Evolutionary conservation across 2,329 filamentous ascomycete genomes (phyloP).

Genomic region (Fusarium duplospermum): DNA sequence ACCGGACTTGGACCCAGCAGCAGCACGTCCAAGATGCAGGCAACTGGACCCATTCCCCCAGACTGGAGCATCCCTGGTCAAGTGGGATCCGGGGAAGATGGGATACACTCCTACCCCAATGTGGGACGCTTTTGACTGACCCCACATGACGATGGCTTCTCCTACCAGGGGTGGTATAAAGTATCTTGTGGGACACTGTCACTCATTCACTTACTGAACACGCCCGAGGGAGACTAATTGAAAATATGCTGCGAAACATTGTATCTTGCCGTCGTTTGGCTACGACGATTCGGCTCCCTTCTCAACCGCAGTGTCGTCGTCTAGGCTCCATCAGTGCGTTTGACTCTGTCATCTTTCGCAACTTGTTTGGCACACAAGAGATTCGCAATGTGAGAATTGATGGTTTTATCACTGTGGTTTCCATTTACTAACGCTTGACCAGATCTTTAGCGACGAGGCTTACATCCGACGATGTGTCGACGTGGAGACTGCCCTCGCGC

Average conservation of each 20-base stretch:
- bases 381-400: slow-evolving; percentile 54
- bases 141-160: slow-evolving; percentile 3
- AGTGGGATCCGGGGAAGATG: background rate
- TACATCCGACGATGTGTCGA: slow-evolving; percentile 62
- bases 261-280: background rate
- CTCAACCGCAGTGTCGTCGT: background rate
- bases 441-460: slow-evolving; percentile 58
- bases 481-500: slow-evolving; percentile 63
- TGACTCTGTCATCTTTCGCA: slow-evolving; percentile 63
- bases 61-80: background rate
- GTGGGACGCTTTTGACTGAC: background rate
- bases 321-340: slow-evolving; percentile 42
- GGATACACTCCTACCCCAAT: background rate
- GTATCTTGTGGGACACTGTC: background rate
- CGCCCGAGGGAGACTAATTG: background rate
- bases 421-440: background rate
- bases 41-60: background rate
- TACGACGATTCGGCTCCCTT: background rate
- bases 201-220: background rate
- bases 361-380: slow-evolving; percentile 63
- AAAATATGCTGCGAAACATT: background rate
- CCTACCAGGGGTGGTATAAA: background rate
- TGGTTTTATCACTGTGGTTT: too few species aligned
- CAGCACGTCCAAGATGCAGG: background rate
- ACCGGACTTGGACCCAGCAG: background rate